Conservation (phyloP, 2,329 filamentous ascomycete species). For the Scytalidium sp. region DNA sequence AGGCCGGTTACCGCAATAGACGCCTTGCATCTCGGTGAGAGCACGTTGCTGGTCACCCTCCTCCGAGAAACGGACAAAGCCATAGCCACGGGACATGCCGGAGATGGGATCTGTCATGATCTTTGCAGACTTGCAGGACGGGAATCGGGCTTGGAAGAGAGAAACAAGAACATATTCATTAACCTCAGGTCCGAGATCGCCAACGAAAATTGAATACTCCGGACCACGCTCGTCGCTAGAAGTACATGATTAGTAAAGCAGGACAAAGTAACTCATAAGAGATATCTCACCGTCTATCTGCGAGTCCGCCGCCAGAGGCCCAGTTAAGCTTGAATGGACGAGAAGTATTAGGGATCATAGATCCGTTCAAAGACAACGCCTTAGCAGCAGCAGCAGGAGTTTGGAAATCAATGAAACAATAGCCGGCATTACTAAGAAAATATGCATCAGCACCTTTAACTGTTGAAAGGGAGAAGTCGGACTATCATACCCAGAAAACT, state of each 20-base stretch:
- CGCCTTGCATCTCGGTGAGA: slow-evolving; percentile 96
- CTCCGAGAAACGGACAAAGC: slow-evolving; percentile 95
- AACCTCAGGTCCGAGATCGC: slow-evolving; percentile 95
- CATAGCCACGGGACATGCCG: slow-evolving; percentile 95
- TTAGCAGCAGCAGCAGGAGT: slow-evolving; percentile 83
- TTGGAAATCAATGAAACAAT: slow-evolving; percentile 95
- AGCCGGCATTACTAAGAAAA: slow-evolving; percentile 77
- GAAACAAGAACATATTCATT: slow-evolving; percentile 98
- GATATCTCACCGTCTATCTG: slow-evolving; percentile 75
- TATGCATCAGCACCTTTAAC: slow-evolving; percentile 9
- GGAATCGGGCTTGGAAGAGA: slow-evolving; percentile 94
- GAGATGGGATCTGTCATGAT: slow-evolving; percentile 99
- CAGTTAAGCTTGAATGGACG: slow-evolving; percentile 99
- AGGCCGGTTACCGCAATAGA: slow-evolving; percentile 96
- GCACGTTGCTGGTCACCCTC: slow-evolving; percentile 96
- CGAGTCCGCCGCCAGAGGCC: slow-evolving; percentile 93
- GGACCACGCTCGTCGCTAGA: slow-evolving; percentile 88
- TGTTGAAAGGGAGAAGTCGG: slow-evolving; percentile 5
- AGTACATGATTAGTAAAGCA: slow-evolving; percentile 11
- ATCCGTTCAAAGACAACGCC: slow-evolving; percentile 86
- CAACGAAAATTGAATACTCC: slow-evolving; percentile 96
- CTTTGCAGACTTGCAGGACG: slow-evolving; percentile 98
- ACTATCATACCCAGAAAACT: slow-evolving; percentile 82
- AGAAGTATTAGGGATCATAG: slow-evolving; percentile 86
- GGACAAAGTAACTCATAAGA: slow-evolving; percentile 22